Evolutionary conservation across 768 basidiomycete species (phyloP).

Genomic region (Kondoa subrosea): DNA sequence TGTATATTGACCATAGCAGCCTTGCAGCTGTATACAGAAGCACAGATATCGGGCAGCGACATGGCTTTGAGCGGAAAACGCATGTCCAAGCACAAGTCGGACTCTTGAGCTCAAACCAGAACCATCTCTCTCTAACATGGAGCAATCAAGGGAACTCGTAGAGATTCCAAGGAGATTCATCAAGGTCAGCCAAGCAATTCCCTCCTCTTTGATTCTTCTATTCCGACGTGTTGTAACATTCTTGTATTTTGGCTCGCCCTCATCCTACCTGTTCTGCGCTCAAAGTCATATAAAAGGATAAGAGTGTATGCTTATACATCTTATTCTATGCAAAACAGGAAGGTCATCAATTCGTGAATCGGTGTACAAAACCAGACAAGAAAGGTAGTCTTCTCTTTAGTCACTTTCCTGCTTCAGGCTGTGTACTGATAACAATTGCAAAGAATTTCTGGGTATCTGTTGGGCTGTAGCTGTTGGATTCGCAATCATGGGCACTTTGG

Average conservation of each 20-base stretch:
- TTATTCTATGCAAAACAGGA: not conserved
- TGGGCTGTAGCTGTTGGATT: conserved; percentile 94
- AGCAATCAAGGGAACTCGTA: conserved; percentile 55
- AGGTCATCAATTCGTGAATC: conserved; percentile 61
- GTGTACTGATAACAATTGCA: not conserved
- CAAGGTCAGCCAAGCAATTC: conserved; percentile 35
- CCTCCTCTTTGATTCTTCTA: not conserved
- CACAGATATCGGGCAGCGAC: too few relatives aligned
- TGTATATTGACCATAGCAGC: too few relatives aligned
- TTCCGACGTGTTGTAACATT: not conserved
- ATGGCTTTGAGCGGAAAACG: too few relatives aligned
- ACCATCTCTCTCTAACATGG: conserved; percentile 15
- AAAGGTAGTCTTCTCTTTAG: conserved; percentile 48
- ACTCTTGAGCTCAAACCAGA: not conserved
- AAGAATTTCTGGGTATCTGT: conserved; percentile 90
- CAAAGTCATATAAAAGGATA: conserved; percentile 21
- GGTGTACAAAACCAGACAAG: conserved; percentile 93
- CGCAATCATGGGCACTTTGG: conserved; percentile 98
- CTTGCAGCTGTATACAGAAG: too few relatives aligned
- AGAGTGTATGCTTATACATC: not conserved
- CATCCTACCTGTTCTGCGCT: not conserved
- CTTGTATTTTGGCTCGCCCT: not conserved
- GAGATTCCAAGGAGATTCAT: conserved; percentile 83
- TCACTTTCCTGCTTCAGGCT: not conserved
- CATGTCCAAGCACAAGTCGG: too few relatives aligned